Percentiles rank a stretch among this genome's conserved stretches.
Conservation (phyloP, 2,329 filamentous ascomycete genomes). For the Akanthomyces dipterigenus region DNA sequence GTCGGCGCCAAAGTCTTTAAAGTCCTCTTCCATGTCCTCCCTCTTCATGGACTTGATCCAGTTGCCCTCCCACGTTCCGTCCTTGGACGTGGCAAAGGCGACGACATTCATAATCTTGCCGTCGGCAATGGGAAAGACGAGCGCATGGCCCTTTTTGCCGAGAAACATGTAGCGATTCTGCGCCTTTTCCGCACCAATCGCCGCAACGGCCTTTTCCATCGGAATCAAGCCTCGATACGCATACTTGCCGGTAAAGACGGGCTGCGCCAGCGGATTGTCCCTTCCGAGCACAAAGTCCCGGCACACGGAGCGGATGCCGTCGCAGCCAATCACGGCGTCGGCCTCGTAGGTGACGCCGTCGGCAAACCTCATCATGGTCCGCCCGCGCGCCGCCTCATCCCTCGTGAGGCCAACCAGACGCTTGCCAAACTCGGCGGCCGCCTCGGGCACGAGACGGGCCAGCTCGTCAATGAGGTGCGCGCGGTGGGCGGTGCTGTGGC, state of each 20-base stretch:
- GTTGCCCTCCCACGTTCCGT: conserved; percentile 9
- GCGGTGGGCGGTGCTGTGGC: conserved; percentile 27
- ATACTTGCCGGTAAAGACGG: conserved; percentile 47
- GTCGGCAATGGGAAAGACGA: conserved; percentile 52
- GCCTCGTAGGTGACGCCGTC: conserved; percentile 33
- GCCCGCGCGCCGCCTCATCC: conserved; percentile 13
- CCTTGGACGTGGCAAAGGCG: conserved; percentile 31
- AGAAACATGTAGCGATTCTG: conserved; percentile 25
- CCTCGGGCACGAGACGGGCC: conserved; percentile 29
- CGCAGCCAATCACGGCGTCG: conserved; percentile 49
- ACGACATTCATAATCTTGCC: conserved; percentile 51
- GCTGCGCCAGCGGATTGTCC: conserved; percentile 29
- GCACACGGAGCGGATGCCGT: conserved; percentile 56
- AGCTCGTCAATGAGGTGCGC: conserved; percentile 35
- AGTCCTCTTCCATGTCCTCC: conserved; percentile 8
- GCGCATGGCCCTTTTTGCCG: conserved; percentile 46
- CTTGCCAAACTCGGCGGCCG: conserved; percentile 28
- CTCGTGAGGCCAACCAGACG: conserved; percentile 25
- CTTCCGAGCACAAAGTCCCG: conserved; percentile 42
- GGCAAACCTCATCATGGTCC: conserved; percentile 27
- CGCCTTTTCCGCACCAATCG: conserved; percentile 35
- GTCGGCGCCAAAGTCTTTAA: conserved; percentile 9
- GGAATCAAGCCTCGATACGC: conserved; percentile 42
- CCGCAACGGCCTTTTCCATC: conserved; percentile 46
- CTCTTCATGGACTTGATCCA: conserved; percentile 10